Conservation (phyloP, 257 asterid species). For the Voacanga thouarsii region DNA sequence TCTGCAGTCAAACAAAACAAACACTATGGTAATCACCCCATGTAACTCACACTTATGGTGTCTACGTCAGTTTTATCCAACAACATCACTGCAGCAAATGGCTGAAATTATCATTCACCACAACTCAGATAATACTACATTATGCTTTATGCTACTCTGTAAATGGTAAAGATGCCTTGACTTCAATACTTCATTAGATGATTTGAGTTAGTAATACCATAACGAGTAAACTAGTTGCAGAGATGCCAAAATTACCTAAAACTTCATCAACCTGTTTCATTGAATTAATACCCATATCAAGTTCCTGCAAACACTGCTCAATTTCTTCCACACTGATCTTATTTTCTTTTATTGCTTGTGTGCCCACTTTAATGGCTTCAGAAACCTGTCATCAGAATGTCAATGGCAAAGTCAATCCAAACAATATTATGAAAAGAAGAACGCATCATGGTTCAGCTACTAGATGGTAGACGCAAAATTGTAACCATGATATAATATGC, state of each 20-base stretch:
- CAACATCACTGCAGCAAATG: neutral
- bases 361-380: conserved; percentile 68
- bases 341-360: conserved; percentile 57
- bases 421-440: neutral
- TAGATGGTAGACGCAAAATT: neutral
- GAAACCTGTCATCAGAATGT: conserved; percentile 49
- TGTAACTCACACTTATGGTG: neutral
- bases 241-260: conserved; percentile 39
- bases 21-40: neutral
- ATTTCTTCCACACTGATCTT: conserved; percentile 59
- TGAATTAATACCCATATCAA: conserved; percentile 57
- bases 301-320: conserved; percentile 60
- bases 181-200: neutral
- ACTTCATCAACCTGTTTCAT: conserved; percentile 58
- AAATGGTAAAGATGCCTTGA: neutral
- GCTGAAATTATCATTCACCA: neutral
- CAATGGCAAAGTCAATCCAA: conserved; percentile 8
- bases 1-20: neutral
- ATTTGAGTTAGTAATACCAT: neutral
- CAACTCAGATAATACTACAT: too few species aligned
- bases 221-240: conserved; percentile 14
- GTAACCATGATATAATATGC: neutral
- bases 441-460: neutral
- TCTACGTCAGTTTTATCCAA: too few species aligned
- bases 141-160: neutral